Conservation (phyloP, 129 eudicot species). For the Erigeron canadensis region DNA sequence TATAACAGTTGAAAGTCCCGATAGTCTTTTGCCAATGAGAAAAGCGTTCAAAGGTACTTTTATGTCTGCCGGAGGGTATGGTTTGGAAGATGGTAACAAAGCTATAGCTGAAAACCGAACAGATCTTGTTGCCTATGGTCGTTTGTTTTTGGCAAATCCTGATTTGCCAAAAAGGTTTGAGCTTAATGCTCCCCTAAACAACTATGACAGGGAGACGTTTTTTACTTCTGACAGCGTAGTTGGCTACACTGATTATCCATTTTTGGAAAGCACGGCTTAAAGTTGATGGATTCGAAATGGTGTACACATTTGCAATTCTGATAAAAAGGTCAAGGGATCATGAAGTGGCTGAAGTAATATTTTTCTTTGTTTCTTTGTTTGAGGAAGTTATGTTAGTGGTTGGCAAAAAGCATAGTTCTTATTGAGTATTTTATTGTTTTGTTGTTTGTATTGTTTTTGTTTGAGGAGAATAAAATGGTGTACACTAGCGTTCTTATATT, state of each 20-base stretch:
- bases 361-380: too few species aligned
- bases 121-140: slow-evolving; percentile 31
- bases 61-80: background rate
- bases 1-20: background rate
- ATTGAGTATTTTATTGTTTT: background rate
- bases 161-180: slow-evolving; percentile 27
- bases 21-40: slow-evolving; percentile 1
- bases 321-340: background rate
- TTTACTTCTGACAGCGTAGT: slow-evolving; percentile 11
- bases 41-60: background rate
- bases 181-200: slow-evolving; percentile 24
- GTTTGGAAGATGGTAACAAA: background rate
- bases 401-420: background rate
- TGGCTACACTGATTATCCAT: slow-evolving; percentile 31
- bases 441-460: too few species aligned
- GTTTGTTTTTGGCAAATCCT: slow-evolving; percentile 29
- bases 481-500: too few species aligned
- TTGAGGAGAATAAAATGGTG: too few species aligned
- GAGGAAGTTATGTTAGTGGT: background rate
- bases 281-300: background rate
- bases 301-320: background rate
- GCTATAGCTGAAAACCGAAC: background rate
- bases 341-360: background rate
- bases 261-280: slow-evolving; percentile 12
- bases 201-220: slow-evolving; percentile 26